Evolutionary conservation across 768 basidiomycete species (phyloP).

Genomic region (Tylopilus balloui): DNA sequence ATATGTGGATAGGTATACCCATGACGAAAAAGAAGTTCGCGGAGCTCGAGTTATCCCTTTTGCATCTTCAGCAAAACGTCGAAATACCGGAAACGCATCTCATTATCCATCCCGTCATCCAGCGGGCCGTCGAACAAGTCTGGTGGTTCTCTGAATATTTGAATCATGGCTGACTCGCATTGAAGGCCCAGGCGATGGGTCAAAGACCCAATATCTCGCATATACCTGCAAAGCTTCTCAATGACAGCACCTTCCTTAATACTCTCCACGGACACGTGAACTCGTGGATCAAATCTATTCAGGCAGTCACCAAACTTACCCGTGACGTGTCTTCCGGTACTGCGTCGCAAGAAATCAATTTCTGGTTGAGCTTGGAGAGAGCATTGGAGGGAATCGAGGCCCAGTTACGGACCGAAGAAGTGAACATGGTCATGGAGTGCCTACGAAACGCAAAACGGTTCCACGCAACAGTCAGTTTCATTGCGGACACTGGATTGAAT

Average conservation of each 20-base stretch:
- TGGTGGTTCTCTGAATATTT: slow-evolving; percentile 15
- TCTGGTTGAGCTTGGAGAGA: slow-evolving; percentile 93
- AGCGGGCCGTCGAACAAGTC: slow-evolving; percentile 77
- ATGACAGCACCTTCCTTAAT: slow-evolving; percentile 90
- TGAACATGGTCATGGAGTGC: slow-evolving; percentile 90
- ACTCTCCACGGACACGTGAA: slow-evolving; percentile 91
- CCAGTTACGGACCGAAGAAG: slow-evolving; percentile 88
- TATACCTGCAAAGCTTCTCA: slow-evolving; percentile 68
- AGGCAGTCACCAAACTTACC: slow-evolving; percentile 92
- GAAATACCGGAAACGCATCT: slow-evolving; percentile 97
- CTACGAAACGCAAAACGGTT: slow-evolving; percentile 95
- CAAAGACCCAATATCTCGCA: slow-evolving; percentile 71
- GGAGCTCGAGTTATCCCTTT: slow-evolving; percentile 87
- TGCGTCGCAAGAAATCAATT: slow-evolving; percentile 98
- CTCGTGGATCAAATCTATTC: slow-evolving; percentile 97
- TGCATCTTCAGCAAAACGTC: slow-evolving; percentile 97
- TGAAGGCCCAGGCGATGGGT: slow-evolving; percentile 44
- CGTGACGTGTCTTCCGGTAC: slow-evolving; percentile 93
- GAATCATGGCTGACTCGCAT: slow-evolving; percentile 27
- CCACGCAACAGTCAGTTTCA: slow-evolving; percentile 95
- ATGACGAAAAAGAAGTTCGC: slow-evolving; percentile 99
- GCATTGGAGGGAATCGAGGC: slow-evolving; percentile 91
- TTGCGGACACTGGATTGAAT: slow-evolving; percentile 94
- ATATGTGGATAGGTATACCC: slow-evolving; percentile 61
- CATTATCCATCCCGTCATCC: slow-evolving; percentile 85